Evolutionary conservation across 179 eudicot species (phyloP), one percentile per base, ranked within the genome.

Genomic region (Camellia oleifera): DNA sequence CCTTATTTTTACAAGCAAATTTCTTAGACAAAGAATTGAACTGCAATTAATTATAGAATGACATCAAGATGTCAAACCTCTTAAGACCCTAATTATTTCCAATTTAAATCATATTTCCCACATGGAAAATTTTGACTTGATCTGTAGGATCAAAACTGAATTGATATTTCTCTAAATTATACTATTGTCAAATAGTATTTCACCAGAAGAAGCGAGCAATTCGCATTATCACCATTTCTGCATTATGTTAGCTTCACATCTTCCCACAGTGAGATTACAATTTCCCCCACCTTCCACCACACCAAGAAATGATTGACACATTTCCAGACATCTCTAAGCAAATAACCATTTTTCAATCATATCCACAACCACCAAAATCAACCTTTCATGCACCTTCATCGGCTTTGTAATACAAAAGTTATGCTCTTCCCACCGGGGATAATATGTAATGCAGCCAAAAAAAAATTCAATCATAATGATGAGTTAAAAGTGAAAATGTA

Each of bases 401-500:
- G 46, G 40, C 17, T n/a, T 48, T 13, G 12, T 17, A 45, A 58
- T 57, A 79, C 23, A 48, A 17, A 58, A 46, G 66, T 65, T 32
- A 20, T 7, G 79, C 42, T 67, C 53, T 45, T 45, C 52, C 68
- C 50, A 75, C 23, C 6, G 17, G n/a, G 57, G 52, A 46, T 45
- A 58, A 46, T 10, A 46, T 23, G 4, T n/a, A 32, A 40, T 81
- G 70, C 76, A 69, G 61, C 76, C 23, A 57, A 75, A 74, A 18
- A 44, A 45, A 3, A 67, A 50, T 77, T 17, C 9, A n/a, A 67
- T 42, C 50, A 11, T 26, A 11, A 14, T 50, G 4, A 77, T 9
- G 11, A 65, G 52, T 54, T 44, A 26, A 20, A 78, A 67, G 18
- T 42, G 18, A n/a, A 9, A 67, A 26, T 48, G 48, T 48, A 44